Evolutionary conservation across 1,284 basidiomycete species (phyloP), one percentile per base, ranked within the genome.

Genomic region (Heliocybe sulcata): DNA sequence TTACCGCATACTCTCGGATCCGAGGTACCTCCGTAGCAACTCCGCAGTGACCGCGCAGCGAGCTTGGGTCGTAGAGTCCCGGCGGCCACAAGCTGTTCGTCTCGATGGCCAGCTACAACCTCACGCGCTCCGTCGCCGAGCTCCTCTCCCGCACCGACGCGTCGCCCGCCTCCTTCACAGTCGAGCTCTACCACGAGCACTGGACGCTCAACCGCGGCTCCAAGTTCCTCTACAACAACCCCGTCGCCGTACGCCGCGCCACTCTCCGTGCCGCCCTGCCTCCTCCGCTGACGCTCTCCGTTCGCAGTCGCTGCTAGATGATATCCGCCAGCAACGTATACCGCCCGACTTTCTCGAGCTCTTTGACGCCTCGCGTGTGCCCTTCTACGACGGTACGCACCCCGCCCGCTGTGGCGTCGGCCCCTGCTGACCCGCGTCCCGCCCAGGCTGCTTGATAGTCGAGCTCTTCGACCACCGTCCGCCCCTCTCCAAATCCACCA

Each of bases 281-380:
- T 31, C 29, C 12, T 29, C 56, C 20, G 51, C 57, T 70, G 23
- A 63, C 57, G 38, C 25, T 42, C 48, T 42, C 35, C 52, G 48
- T 6, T 20, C 59, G 8, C 60, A 91, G 88, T 83, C 83, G 35
- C 67, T 92, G 8, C 71, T 92, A 35, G 90, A 92, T 61, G 88
- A 91, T 64, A 83, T 92, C 55, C 79, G 87, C 48, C 82, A 84
- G 9, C 81, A 87, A 61, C 77, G 86, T 47, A 90, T 92, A 74
- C 89, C 90, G 14, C 82, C 85, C 26, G 89, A 92, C 70, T 89
- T 89, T 64, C 73, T 91, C 6, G 84, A 89, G 60, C 69, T 90
- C 35, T 89, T 92, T 60, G 85, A 91, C 59, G 68, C 76, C 19
- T 80, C 81, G 8, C 75, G 75, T 54, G 75, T 90, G 2, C 85